These are phyloP conservation scores for Psophocarpus tetragonolobus DNA, from an alignment of 306 rosid genomes.

Conservation along the genomic window DNA sequence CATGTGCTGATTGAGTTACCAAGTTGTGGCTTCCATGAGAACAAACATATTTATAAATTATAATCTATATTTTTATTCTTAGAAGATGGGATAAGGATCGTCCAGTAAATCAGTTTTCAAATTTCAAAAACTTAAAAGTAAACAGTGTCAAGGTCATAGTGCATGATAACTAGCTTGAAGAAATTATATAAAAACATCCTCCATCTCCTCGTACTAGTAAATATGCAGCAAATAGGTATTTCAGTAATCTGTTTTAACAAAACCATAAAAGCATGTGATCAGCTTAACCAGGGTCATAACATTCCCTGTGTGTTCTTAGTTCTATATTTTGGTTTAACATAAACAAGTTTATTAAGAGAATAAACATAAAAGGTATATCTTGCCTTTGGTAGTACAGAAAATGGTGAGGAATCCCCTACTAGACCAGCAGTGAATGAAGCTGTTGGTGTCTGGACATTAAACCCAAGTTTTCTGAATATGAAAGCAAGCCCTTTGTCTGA, in stretches of 20 bases:
- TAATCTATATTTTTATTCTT: slow-evolving; percentile 9
- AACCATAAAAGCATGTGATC: slow-evolving; percentile 11
- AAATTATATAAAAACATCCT: slow-evolving; percentile 1
- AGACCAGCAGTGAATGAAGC: slow-evolving; percentile 91
- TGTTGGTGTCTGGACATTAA: slow-evolving; percentile 53
- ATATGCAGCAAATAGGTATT: slow-evolving; percentile 15
- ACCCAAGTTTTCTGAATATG: slow-evolving; percentile 68
- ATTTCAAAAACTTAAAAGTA: neutral
- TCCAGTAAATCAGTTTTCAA: neutral
- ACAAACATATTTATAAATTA: slow-evolving; percentile 17
- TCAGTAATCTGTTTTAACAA: neutral
- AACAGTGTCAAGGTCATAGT: slow-evolving; percentile 1
- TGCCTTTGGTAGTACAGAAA: slow-evolving; percentile 82
- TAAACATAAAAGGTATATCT: neutral
- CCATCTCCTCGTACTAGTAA: neutral
- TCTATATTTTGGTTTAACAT: neutral
- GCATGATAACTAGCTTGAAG: slow-evolving; percentile 3
- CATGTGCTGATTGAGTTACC: slow-evolving; percentile 8
- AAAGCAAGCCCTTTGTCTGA: slow-evolving; percentile 81
- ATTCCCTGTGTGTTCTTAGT: neutral
- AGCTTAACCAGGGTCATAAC: slow-evolving; percentile 17
- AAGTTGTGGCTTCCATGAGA: neutral
- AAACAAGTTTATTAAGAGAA: slow-evolving; percentile 14
- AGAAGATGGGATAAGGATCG: slow-evolving; percentile 6
- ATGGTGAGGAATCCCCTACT: slow-evolving; percentile 83